Evolutionary conservation across 176 grass and related monocot genomes (phyloP), one percentile per base, ranked within the genome.

Genomic region (Triticum turgidum): DNA sequence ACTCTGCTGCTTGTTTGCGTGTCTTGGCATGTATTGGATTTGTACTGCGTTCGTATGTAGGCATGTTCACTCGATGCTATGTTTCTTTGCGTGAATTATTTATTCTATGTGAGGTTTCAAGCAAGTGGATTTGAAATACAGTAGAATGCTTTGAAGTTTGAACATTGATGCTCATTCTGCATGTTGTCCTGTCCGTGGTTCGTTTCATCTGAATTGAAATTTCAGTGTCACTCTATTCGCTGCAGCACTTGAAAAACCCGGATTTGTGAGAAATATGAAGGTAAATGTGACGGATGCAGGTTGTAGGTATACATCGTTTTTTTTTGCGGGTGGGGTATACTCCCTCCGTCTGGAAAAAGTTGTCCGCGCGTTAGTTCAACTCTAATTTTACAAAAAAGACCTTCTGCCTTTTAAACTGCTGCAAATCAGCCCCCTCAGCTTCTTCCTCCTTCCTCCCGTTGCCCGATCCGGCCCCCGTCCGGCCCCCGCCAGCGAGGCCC

Each of bases 11-110:
- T 42, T 61, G 81, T 73, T 83, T 73, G 22, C 61, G 52, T 83
- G 37, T 58, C 69, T 13, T 82, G 38, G 34, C 66, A 38, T 71
- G 8, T 70, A 18, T 30, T 21, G 22, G 10, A 42, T 15, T 81
- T 34, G 81, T 61, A 29, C 49, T 73, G 68, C 35, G 35, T 73
- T 83, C 21, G 1, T 72, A 7, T 72, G 49, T 11, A 41, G 33
- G 49, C 81, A 71, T 82, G 49, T 41, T 79, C 29, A 69, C 18
- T 80, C 58, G 84, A 69, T 80, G 65, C 22, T 61, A 9, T 20
- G 18, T 69, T 9, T 70, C 17, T 70, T 29, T 54, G 51, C 51
- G 1, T 54, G 51, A 54, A 54, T 54, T 54, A 17, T 52, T 52
- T 52, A 54, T 18, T 54, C 5, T 62, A 17, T 74, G 15, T 6